A percentile compares a stretch with the other conserved stretches of the same genome.
These are phyloP conservation scores for Tylopilus rubrobrunneus DNA, from an alignment of 768 basidiomycete species.

Conservation along the genomic window DNA sequence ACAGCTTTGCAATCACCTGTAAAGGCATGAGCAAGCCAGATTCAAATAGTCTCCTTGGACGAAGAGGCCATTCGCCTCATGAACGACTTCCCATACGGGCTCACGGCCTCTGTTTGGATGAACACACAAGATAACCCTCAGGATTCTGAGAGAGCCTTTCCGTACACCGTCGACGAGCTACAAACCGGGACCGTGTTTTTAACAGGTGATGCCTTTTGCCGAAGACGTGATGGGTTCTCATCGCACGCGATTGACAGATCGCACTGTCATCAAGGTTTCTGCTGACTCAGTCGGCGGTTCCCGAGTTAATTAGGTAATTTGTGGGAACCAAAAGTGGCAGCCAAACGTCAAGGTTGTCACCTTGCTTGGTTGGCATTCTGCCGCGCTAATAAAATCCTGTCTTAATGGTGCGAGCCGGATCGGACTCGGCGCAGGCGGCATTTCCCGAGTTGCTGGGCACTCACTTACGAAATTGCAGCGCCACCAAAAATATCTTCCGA, in stretches of 20 bases:
- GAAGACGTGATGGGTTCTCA: background rate
- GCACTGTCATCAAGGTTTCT: conserved; percentile 87
- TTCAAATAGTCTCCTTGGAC: conserved; percentile 58
- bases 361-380: too few species aligned
- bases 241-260: conserved; percentile 38
- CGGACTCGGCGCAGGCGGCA: too few species aligned
- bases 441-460: too few species aligned
- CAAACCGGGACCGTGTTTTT: conserved; percentile 92
- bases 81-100: conserved; percentile 94
- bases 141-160: conserved; percentile 69
- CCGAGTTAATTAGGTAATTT: too few species aligned
- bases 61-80: conserved; percentile 86
- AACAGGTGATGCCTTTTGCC: conserved; percentile 55
- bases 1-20: background rate
- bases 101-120: conserved; percentile 96
- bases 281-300: too few species aligned
- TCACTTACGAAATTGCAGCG: too few species aligned
- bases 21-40: background rate
- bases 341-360: too few species aligned
- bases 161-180: conserved; percentile 58
- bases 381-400: too few species aligned
- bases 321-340: too few species aligned
- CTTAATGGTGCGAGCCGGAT: too few species aligned
- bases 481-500: too few species aligned
- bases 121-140: conserved; percentile 51